Evolutionary conservation across 441 rosid genomes (phyloP).

Genomic region (Pelargonium exstipulatum): DNA sequence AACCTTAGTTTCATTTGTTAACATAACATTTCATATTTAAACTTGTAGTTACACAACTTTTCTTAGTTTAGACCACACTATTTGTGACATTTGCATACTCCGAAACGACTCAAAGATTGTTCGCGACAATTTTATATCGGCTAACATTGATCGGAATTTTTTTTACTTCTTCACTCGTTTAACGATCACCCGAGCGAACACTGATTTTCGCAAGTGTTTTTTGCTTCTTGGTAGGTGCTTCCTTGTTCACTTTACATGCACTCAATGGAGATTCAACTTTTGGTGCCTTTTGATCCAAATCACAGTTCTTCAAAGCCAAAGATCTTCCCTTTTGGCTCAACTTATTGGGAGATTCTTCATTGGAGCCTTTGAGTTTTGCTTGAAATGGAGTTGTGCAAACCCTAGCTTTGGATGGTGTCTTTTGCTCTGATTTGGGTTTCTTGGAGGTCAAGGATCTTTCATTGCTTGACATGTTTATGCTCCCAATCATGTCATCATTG

Average conservation of each 20-base stretch:
- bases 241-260: neutral
- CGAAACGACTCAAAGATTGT: no score
- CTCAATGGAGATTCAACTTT: neutral
- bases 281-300: neutral
- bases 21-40: no score
- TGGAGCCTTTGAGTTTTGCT: neutral
- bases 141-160: no score
- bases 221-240: neutral
- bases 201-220: no score
- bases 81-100: no score
- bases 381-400: neutral
- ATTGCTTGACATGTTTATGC: neutral
- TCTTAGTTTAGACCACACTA: no score
- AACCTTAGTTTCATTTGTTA: no score
- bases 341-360: neutral
- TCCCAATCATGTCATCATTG: conserved; percentile 4
- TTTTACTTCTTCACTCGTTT: no score
- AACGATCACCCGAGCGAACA: no score
- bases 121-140: no score
- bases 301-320: neutral
- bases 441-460: neutral
- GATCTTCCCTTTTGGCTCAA: neutral
- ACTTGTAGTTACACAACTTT: no score
- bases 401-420: neutral
- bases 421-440: neutral